Evolutionary conservation across 495 filamentous ascomycete species (phyloP), one percentile per base, ranked within the genome.

Genomic region (Penicillium flavigenum): DNA sequence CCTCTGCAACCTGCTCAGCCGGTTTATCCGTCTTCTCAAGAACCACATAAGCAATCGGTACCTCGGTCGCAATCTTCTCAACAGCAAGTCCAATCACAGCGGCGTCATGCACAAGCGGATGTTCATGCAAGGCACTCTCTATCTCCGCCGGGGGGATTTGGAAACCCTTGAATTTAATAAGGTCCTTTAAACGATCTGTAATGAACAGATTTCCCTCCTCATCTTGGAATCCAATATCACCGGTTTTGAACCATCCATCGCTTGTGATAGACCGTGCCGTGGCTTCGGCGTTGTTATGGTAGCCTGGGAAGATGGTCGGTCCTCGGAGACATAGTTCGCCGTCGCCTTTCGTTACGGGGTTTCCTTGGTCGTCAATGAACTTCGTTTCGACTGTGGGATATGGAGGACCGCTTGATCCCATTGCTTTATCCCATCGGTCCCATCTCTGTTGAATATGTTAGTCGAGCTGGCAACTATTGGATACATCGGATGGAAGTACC

Each of bases 111-210:
- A 93, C 75, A 16, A 83, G 75, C 8, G 73, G 69, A 69, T 92
- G 81, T 14, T 82, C 78, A 7, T 92, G 70, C 9, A 94, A 72
- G 1, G 88, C 61, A 4, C 78, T 81, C 64, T 93, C 89, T 1
- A 93, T 73, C 73, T 93, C 89, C 0, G 89, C 87, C 0, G 89
- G 89, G 4, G 88, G 17, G 92, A 93, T 86, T 64, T 92, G 90
- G 84, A 54, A 62, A 5, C 63, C 63, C 38, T 65, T 65, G 24
- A 45, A 57, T 46, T 74, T 74, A 24, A 74, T 81, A 16, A 84
- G 65, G 51, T 84, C 83, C 71, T 84, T 84, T 67, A 82, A 79
- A 38, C 82, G 79, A 58, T 85, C 82, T 53, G 82, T 79, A 56
- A 85, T 78, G 38, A 66, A 66, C 5, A 84, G 67, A 48, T 80